Conservation (phyloP, 208 protist species). For the Herpetomonas tarakana region DNA sequence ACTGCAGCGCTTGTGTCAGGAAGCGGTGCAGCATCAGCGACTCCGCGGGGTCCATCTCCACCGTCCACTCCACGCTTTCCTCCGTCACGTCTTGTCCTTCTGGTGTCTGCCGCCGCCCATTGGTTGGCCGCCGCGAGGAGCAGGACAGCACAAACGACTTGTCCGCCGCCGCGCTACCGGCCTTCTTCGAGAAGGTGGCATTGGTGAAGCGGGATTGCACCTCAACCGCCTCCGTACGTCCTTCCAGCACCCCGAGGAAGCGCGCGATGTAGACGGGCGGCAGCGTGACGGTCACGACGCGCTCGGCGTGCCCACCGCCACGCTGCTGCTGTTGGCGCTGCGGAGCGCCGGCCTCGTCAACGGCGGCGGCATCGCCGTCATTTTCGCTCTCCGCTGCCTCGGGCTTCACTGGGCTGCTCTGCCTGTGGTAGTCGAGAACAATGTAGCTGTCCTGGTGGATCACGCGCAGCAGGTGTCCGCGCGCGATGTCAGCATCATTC, state of each 20-base stretch:
- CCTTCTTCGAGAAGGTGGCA: conserved; percentile 53
- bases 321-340: conserved; percentile 2
- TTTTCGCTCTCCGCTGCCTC: not conserved
- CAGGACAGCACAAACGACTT: conserved; percentile 45
- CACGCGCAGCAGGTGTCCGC: conserved; percentile 73
- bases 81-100: conserved; percentile 44
- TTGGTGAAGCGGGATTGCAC: conserved; percentile 83
- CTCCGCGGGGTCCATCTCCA: conserved; percentile 66
- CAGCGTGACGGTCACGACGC: conserved; percentile 69
- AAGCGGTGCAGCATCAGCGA: conserved; percentile 88
- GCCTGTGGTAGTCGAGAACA: conserved; percentile 77
- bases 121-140: conserved; percentile 50
- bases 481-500: conserved; percentile 64
- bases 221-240: conserved; percentile 58
- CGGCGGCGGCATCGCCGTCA: not conserved
- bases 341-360: conserved; percentile 9
- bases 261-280: conserved; percentile 83
- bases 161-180: conserved; percentile 37
- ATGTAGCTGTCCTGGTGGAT: conserved; percentile 76
- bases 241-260: conserved; percentile 80
- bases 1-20: conserved; percentile 73
- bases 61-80: conserved; percentile 69
- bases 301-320: conserved; percentile 40
- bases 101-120: conserved; percentile 38
- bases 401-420: conserved; percentile 18